Evolutionary conservation across 768 basidiomycete species (phyloP).

Genomic region (Dioszegia crocea): DNA sequence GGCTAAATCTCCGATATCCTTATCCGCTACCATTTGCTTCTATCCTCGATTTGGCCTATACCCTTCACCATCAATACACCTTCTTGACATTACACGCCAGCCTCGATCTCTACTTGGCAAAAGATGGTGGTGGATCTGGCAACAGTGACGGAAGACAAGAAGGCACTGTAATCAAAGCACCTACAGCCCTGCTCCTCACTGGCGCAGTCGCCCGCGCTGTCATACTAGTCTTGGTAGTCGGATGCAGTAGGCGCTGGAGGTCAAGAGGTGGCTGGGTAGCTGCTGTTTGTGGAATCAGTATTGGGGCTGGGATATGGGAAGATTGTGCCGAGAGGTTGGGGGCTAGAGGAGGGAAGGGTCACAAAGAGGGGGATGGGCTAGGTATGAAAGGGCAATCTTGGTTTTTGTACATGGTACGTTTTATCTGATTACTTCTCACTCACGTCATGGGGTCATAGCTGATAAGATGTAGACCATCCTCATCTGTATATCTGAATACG

Average conservation of each 20-base stretch:
- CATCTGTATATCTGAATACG: conserved; percentile 30
- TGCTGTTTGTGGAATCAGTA: conserved; percentile 11
- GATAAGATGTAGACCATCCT: conserved; percentile 19
- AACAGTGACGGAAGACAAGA: neutral
- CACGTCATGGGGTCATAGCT: neutral
- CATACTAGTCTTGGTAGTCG: conserved; percentile 12
- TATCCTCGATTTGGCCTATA: conserved; percentile 22
- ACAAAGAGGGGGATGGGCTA: neutral
- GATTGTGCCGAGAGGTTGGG: conserved; percentile 19
- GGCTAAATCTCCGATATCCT: conserved; percentile 12
- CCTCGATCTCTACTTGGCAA: neutral
- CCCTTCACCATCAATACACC: conserved; percentile 4
- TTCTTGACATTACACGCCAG: neutral
- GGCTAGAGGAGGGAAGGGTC: neutral
- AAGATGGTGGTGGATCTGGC: neutral
- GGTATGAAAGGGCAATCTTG: conserved; percentile 2
- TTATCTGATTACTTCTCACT: neutral
- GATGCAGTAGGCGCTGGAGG: conserved; percentile 27
- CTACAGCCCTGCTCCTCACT: neutral
- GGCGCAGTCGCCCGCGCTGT: neutral
- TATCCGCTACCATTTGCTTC: conserved; percentile 22
- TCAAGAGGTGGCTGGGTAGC: conserved; percentile 24
- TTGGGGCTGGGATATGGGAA: conserved; percentile 29
- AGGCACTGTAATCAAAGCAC: neutral
- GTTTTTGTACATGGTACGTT: conserved; percentile 12